Conservation (phyloP, 2,329 filamentous ascomycete species). For the Penicillium palitans region DNA sequence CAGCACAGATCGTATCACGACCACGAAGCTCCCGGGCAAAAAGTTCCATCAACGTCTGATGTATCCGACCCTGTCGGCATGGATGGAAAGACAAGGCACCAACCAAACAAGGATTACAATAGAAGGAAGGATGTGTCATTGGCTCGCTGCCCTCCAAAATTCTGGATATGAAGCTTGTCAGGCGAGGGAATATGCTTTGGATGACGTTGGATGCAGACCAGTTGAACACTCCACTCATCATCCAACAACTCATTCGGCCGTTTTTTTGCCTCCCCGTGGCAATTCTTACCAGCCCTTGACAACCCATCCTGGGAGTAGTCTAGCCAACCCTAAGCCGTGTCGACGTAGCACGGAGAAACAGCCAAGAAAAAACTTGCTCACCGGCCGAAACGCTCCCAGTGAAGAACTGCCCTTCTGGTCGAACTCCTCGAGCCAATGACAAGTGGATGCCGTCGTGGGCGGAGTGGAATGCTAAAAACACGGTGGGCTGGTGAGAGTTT, state of each 20-base stretch:
- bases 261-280: slow-evolving; percentile 6
- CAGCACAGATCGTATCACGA: slow-evolving; percentile 14
- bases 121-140: neutral
- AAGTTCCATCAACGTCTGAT: neutral
- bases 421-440: slow-evolving; percentile 10
- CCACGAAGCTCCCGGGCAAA: slow-evolving; percentile 9
- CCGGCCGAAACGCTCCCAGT: slow-evolving; percentile 13
- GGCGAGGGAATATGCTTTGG: slow-evolving; percentile 14
- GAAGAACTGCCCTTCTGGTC: slow-evolving; percentile 24
- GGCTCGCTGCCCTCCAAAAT: slow-evolving; percentile 1
- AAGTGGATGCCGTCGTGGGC: slow-evolving; percentile 7
- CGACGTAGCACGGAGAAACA: slow-evolving; percentile 17
- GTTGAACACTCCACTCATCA: slow-evolving; percentile 5
- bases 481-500: slow-evolving; percentile 13
- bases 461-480: slow-evolving; percentile 6
- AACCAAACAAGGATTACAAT: slow-evolving; percentile 7
- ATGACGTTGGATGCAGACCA: slow-evolving; percentile 17
- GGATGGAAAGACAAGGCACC: slow-evolving; percentile 5
- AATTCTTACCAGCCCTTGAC: slow-evolving; percentile 11
- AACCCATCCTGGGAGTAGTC: slow-evolving; percentile 13
- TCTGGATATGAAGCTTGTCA: slow-evolving; percentile 8
- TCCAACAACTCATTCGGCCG: neutral
- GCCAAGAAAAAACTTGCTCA: slow-evolving; percentile 19
- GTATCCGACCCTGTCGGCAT: slow-evolving; percentile 7
- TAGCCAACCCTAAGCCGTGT: slow-evolving; percentile 18